Base-by-base conservation (phyloP, 306 rosid genomes). In the Cicer judaicum region DNA sequence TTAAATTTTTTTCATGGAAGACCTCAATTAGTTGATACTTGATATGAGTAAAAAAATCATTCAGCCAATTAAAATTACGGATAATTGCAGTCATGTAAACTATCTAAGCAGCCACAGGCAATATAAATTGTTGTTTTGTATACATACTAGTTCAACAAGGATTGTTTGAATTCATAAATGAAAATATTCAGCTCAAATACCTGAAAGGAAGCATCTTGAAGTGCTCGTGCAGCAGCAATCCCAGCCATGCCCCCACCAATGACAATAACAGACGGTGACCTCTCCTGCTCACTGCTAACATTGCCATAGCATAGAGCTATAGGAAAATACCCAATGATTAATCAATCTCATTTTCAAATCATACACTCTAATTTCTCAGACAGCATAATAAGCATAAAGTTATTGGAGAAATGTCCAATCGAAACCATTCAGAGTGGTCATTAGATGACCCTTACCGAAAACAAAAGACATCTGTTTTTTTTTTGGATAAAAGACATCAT, bases 181-280 rank as follows among this genome's bases (percentile, higher is more conserved):
- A 57, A 11, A 48, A 47, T 53, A 49, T 18, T 19, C 8, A 69
- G 63, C 46, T n/a, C 11, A 8, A 65, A 57, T 78, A 95, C 99
- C 95, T 88, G 96, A 84, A 95, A 79, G 12, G 97, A 90, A 7
- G 99, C 96, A 81, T 90, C 97, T 14, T 83, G 96, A 69, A 95
- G 99, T 61, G 98, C 91, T 64, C 92, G 98, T 39, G 99, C 98
- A 65, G 99, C 99, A 60, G 99, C 84, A 73, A 92, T 70, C n/a
- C 99, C 99, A 21, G 96, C 97, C 83, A 95, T 92, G 50, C 99
- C 98, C 47, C 89, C 96, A 38, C 99, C 98, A 2, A 95, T 83
- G 65, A 95, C 96, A 78, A 95, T 90, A 53, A 92, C 99, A 48
- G 99, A 95, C 21, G 99, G 99, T 36, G 94, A 84, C 72, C 96